Conservation (phyloP, 106 monocot genomes). For the Apostasia ramifera region DNA sequence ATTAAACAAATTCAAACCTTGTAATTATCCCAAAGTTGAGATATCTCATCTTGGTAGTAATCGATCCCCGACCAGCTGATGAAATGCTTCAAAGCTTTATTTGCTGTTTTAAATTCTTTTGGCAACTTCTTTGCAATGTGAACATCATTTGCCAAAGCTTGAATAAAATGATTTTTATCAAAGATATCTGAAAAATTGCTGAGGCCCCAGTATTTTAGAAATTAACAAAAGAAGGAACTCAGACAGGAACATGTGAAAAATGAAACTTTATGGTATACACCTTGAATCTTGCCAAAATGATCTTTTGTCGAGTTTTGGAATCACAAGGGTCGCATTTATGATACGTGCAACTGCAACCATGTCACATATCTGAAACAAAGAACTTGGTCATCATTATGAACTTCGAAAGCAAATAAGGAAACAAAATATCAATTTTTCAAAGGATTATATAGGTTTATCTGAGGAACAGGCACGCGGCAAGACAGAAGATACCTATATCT, state of each 20-base stretch:
- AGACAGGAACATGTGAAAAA: not conserved
- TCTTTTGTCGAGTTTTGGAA: conserved; percentile 86
- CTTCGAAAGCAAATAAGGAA: too few relatives aligned
- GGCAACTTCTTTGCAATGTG: conserved; percentile 81
- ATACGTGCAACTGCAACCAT: conserved; percentile 95
- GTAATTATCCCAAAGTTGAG: conserved; percentile 66
- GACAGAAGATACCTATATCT: too few relatives aligned
- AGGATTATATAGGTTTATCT: too few relatives aligned
- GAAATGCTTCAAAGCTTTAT: conserved; percentile 77
- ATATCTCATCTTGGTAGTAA: conserved; percentile 77
- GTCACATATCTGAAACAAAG: conserved; percentile 71
- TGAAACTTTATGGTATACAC: conserved; percentile 18
- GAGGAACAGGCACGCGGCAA: too few relatives aligned
- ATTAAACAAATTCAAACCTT: conserved; percentile 26
- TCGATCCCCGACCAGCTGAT: conserved; percentile 81
- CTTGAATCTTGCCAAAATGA: conserved; percentile 98
- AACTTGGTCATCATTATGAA: not conserved
- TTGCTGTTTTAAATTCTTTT: conserved; percentile 41
- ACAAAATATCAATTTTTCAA: too few relatives aligned
- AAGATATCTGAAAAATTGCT: conserved; percentile 98
- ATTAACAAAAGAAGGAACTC: conserved; percentile 9
- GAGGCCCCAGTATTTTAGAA: conserved; percentile 6
- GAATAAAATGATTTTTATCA: conserved; percentile 69
- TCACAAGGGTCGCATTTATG: conserved; percentile 87
- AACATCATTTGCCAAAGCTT: conserved; percentile 65